phyloP scores from a whole-genome alignment of 441 rosid genomes.

The Populus hybrid region DNA sequence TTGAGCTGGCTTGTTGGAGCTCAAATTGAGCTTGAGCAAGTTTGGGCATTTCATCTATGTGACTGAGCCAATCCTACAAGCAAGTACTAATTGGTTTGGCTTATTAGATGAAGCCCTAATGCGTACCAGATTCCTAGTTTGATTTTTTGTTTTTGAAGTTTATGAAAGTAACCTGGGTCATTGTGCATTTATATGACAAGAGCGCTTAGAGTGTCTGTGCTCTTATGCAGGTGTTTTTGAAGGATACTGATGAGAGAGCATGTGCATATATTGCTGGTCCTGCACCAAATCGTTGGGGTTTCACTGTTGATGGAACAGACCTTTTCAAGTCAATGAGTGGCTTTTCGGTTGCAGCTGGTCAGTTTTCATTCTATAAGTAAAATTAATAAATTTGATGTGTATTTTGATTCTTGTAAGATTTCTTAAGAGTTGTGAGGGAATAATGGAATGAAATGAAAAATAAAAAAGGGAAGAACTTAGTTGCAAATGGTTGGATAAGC shows the following conservation, averaged over 20 bases:
- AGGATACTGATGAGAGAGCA: constrained; percentile 99
- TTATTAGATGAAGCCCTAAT: neutral
- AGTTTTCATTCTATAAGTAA: constrained; percentile 21
- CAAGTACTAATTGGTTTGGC: neutral
- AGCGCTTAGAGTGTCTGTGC: constrained; percentile 13
- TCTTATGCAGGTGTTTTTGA: constrained; percentile 77
- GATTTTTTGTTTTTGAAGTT: constrained; percentile 13
- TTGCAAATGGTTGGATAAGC: neutral
- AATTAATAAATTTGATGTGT: neutral
- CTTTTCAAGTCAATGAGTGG: constrained; percentile 61
- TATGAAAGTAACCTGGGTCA: neutral
- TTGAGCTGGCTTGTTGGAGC: neutral
- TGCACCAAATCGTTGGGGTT: constrained; percentile 99
- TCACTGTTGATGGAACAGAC: constrained; percentile 80
- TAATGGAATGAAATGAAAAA: too few species aligned
- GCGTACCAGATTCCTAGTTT: neutral
- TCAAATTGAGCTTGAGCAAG: neutral
- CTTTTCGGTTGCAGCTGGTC: constrained; percentile 53
- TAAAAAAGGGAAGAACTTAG: neutral
- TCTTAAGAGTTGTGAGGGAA: neutral
- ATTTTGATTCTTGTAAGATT: neutral
- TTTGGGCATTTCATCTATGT: neutral
- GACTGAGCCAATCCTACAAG: neutral
- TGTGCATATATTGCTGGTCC: constrained; percentile 99
- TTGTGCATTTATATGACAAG: constrained; percentile 17